phyloP scores from a whole-genome alignment of 164 flowering plant genomes.

The Santalum album region DNA sequence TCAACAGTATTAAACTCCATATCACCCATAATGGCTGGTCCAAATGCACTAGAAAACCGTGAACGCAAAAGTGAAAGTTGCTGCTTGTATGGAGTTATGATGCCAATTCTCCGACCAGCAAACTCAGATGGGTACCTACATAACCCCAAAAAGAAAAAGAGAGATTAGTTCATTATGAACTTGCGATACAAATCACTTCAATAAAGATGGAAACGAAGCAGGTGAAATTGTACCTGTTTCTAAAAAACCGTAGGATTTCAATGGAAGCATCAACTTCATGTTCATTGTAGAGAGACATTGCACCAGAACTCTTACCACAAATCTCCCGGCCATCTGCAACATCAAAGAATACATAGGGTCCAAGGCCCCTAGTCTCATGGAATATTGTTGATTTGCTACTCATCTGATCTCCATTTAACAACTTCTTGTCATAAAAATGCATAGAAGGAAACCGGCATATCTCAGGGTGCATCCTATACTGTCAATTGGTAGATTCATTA shows the following conservation, averaged over 20 bases:
- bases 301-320: slow-evolving; percentile 51
- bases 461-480: slow-evolving; percentile 99
- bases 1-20: slow-evolving; percentile 95
- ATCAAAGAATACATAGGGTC: slow-evolving; percentile 88
- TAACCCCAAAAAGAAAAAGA: slow-evolving; percentile 2
- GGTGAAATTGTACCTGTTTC: slow-evolving; percentile 44
- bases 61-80: slow-evolving; percentile 82
- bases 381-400: slow-evolving; percentile 54
- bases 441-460: slow-evolving; percentile 81
- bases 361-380: slow-evolving; percentile 58
- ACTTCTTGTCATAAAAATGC: slow-evolving; percentile 80
- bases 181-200: not conserved
- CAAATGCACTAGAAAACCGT: slow-evolving; percentile 67
- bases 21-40: slow-evolving; percentile 50
- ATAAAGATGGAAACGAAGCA: not conserved
- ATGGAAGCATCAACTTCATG: slow-evolving; percentile 82
- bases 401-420: slow-evolving; percentile 61
- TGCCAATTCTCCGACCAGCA: slow-evolving; percentile 67
- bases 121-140: slow-evolving; percentile 72
- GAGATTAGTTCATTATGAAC: not conserved
- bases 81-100: slow-evolving; percentile 81
- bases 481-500: slow-evolving; percentile 13
- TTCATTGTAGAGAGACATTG: slow-evolving; percentile 69
- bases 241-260: slow-evolving; percentile 60
- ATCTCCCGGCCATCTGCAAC: slow-evolving; percentile 71